These are phyloP conservation scores for Sedum album DNA, from an alignment of 164 flowering plant species.

Conservation along the genomic window DNA sequence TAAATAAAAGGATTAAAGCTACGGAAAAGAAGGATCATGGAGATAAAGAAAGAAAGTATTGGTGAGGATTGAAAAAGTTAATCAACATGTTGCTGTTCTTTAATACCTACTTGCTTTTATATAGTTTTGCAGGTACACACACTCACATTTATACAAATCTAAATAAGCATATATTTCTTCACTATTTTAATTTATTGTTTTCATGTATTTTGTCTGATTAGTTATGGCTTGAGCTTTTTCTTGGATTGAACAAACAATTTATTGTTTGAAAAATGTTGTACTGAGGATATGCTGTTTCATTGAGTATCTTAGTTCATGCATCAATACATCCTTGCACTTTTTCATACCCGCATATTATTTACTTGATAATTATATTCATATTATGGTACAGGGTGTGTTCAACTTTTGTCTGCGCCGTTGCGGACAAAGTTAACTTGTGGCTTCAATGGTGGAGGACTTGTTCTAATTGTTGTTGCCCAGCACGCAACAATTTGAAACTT, in stretches of 20 bases:
- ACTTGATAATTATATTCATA: background rate
- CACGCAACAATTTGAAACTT: too few species aligned
- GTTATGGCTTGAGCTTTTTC: too few species aligned
- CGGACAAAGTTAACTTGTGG: background rate
- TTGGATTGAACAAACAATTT: background rate
- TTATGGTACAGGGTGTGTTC: background rate
- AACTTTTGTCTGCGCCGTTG: background rate
- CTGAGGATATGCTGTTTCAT: background rate
- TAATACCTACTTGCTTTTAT: slow-evolving; percentile 1
- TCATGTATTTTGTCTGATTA: background rate
- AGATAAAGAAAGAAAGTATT: background rate
- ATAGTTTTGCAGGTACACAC: background rate
- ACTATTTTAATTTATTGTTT: background rate
- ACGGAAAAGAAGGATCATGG: background rate
- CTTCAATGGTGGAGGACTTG: background rate
- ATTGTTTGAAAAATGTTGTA: background rate
- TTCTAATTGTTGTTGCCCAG: too few species aligned
- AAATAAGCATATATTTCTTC: too few species aligned
- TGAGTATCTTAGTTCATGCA: background rate
- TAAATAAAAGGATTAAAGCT: background rate
- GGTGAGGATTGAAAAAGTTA: slow-evolving; percentile 5
- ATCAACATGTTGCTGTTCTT: slow-evolving; percentile 6
- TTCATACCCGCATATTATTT: background rate
- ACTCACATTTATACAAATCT: background rate
- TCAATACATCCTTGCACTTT: background rate